Base-by-base conservation (phyloP, 2,329 filamentous ascomycete species). In the Hyphodiscus sp. region DNA sequence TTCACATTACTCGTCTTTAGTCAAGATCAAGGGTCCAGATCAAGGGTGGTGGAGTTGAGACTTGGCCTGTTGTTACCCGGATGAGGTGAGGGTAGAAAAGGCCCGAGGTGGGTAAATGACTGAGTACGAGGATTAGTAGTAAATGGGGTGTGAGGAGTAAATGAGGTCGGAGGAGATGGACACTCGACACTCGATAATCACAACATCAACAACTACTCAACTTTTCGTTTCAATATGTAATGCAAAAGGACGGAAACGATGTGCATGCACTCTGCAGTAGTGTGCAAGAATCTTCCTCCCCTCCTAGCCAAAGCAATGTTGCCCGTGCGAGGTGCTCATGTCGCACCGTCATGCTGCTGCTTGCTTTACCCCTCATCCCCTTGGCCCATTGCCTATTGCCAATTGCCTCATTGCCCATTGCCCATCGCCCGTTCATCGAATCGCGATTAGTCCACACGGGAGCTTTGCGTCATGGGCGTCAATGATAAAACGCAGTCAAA, bases 61-160 rank as follows among this genome's bases (percentile, higher is more conserved):
- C 33, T 38, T 38, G 33, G 33, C 11, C 33, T 15, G 33, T 38
- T n/a, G 16, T 38, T n/a, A 13, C 5, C 26, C 16, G 1, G 46
- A 16, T 33, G 19, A 9, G 38, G 23, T 33, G 30, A 20, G 47
- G 47, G 20, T 41, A 11, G 19, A 58, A 50, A 54, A 56, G 47
- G 53, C 48, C 53, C 56, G 56, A 58, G 50, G 48, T 53, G 52
- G 49, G 43, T 51, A 44, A 50, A 49, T 45, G 30, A 20, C 49
- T 45, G 26, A n/a, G n/a, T n/a, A n/a, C n/a, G n/a, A n/a, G n/a
- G n/a, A n/a, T n/a, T n/a, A n/a, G n/a, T n/a, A n/a, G n/a, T n/a
- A n/a, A n/a, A n/a, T n/a, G n/a, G n/a, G n/a, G n/a, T n/a, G n/a
- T n/a, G n/a, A n/a, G n/a, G n/a, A n/a, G n/a, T n/a, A n/a, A n/a